A percentile compares a stretch with the other conserved stretches of the same genome.
phyloP scores from a whole-genome alignment of 2,329 filamentous ascomycete genomes.

The Trichophyton schoenleinii region DNA sequence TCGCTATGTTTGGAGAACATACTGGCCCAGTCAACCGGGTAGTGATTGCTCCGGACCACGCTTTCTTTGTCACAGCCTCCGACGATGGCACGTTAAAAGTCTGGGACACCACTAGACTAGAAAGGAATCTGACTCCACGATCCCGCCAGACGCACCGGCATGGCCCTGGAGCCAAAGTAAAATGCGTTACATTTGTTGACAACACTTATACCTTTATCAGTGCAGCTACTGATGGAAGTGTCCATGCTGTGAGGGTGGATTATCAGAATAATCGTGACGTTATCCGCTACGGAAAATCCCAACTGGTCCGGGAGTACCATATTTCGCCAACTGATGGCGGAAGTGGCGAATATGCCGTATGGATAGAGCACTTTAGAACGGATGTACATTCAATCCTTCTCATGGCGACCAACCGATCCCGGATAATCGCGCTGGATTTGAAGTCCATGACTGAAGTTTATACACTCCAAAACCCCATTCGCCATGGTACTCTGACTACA shows the following conservation, averaged over 20 bases:
- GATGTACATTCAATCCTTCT: constrained; percentile 73
- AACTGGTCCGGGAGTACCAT: constrained; percentile 65
- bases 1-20: constrained; percentile 84
- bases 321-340: constrained; percentile 36
- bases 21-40: constrained; percentile 69
- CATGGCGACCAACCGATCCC: constrained; percentile 73
- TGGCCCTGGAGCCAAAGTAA: constrained; percentile 56
- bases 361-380: constrained; percentile 82
- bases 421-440: constrained; percentile 72
- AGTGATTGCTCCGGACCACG: constrained; percentile 72
- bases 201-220: constrained; percentile 89
- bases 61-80: constrained; percentile 87
- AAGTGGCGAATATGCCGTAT: constrained; percentile 62
- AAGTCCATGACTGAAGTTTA: constrained; percentile 75
- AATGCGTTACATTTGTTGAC: constrained; percentile 80
- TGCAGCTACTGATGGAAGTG: constrained; percentile 76
- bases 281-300: constrained; percentile 64
- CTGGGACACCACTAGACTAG: constrained; percentile 82
- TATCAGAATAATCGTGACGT: constrained; percentile 47
- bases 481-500: constrained; percentile 82
- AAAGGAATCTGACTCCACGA: constrained; percentile 79
- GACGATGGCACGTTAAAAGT: constrained; percentile 84
- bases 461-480: constrained; percentile 70
- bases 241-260: constrained; percentile 80
- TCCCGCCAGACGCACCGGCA: constrained; percentile 79